Base-by-base conservation (phyloP, 1,139 yeast genomes). In the Sugiyamaella neomexicana region DNA sequence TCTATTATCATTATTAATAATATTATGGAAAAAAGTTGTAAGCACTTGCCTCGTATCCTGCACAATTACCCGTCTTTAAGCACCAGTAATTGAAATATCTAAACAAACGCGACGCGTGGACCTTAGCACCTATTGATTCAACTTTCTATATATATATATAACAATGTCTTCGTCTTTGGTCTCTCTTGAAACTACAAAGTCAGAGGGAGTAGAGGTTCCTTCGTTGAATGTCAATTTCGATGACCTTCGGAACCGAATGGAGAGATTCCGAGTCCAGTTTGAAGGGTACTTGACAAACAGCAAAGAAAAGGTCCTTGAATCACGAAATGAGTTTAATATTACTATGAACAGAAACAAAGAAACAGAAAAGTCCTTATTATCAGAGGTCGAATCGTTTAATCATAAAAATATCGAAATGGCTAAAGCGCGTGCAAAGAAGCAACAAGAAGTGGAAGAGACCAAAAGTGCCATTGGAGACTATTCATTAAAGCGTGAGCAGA, bases 211-310 rank as follows among this genome's bases (percentile, higher is more conserved):
- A 2, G 50, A 48, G 5, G 60, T 64, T 1, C 67, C 69, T 9
- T 55, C 57, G 41, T 56, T 66, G 37, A 55, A 58, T 31, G 56
- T 66, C 16, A 62, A 64, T 13, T 65, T 64, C 49, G 67, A 62
- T 32, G 55, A 48, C 25, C 54, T 65, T 17, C 56, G 57, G 29
- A 40, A 34, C 25, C 63, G 65, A 5, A 63, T 68, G 65, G 68
- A 65, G 48, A 41, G 32, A 25, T 67, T 68, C 54, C 62, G 63
- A 47, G 25, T 52, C 5, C 55, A 55, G 20, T 65, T 68, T 55
- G 68, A 66, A 37, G 57, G 53, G 13, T 62, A 58, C 48, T 57
- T 68, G 17, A 46, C 57, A 15, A 50, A 46, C 17, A 65, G 60
- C 31, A 56, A 65, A 20, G 60, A 62, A 45, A 55, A 54, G 23